phyloP scores from a whole-genome alignment of 805 yeast species.

The Babjeviella inositovora region DNA sequence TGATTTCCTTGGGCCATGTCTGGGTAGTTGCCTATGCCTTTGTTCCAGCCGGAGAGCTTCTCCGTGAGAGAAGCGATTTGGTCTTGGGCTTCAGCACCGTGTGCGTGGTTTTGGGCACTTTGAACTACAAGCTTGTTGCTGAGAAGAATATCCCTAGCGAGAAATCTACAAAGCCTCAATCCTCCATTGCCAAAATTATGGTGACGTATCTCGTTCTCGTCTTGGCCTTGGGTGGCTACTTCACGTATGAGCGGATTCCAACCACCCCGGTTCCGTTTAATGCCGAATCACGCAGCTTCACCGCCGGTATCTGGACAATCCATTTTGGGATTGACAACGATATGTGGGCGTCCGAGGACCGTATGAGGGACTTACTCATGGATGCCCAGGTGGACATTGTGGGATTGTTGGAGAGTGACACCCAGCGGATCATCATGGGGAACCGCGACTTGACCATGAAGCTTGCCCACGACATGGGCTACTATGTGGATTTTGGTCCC shows the following conservation, averaged over 20 bases:
- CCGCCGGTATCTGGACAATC: slow-evolving; percentile 97
- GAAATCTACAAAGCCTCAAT: slow-evolving; percentile 3
- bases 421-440: slow-evolving; percentile 89
- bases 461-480: slow-evolving; percentile 81
- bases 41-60: slow-evolving; percentile 83
- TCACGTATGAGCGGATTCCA: slow-evolving; percentile 47
- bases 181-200: slow-evolving; percentile 8
- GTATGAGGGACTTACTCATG: slow-evolving; percentile 70
- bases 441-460: slow-evolving; percentile 87
- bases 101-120: slow-evolving; percentile 40
- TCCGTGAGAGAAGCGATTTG: slow-evolving; percentile 80
- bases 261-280: slow-evolving; percentile 38
- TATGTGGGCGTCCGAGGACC: slow-evolving; percentile 91
- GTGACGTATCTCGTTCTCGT: slow-evolving; percentile 24
- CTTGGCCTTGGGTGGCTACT: slow-evolving; percentile 39
- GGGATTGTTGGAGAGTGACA: slow-evolving; percentile 85
- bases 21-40: slow-evolving; percentile 98
- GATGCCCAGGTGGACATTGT: slow-evolving; percentile 87
- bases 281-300: slow-evolving; percentile 45
- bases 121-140: slow-evolving; percentile 11
- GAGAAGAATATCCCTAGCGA: background rate
- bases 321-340: slow-evolving; percentile 96
- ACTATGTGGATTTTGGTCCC: slow-evolving; percentile 95
- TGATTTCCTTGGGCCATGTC: slow-evolving; percentile 66
- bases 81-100: slow-evolving; percentile 42